A percentile compares a stretch with the other conserved stretches of the same genome.
phyloP scores from a whole-genome alignment of 1,139 yeast species.

The Suhomyces atakaporum region DNA sequence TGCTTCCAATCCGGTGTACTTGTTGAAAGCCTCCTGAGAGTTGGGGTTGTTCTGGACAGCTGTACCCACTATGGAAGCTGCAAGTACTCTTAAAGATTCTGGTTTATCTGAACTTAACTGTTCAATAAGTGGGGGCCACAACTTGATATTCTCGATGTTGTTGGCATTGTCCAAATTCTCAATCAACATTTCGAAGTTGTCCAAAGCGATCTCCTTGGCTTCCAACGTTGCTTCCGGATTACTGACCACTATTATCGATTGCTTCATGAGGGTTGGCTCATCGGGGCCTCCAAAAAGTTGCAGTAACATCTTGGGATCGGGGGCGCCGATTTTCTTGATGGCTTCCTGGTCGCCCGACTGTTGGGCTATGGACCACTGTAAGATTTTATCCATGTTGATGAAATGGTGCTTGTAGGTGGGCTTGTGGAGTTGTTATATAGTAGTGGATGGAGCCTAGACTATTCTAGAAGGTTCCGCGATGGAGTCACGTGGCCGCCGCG shows the following conservation, averaged over 20 bases:
- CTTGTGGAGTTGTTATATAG: conserved; percentile 2
- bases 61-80: conserved; percentile 80
- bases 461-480: conserved; percentile 15
- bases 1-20: conserved; percentile 51
- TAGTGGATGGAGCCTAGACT: no score
- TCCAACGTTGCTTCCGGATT: conserved; percentile 65
- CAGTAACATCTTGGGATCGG: conserved; percentile 75
- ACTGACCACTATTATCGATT: conserved; percentile 63
- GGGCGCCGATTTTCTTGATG: conserved; percentile 58
- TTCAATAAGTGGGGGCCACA: conserved; percentile 71
- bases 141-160: conserved; percentile 76
- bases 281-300: conserved; percentile 84
- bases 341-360: conserved; percentile 70
- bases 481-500: not conserved
- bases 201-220: conserved; percentile 74
- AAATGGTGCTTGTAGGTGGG: not conserved
- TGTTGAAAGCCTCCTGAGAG: conserved; percentile 65
- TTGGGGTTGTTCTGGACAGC: conserved; percentile 89
- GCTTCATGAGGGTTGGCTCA: conserved; percentile 83
- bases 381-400: conserved; percentile 72
- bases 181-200: conserved; percentile 89
- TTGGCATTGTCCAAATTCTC: conserved; percentile 95
- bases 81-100: conserved; percentile 49
- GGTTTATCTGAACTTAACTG: conserved; percentile 46
- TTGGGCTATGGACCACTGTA: conserved; percentile 90